Percentiles rank a stretch among this genome's conserved stretches.
Evolutionary conservation across 768 basidiomycete species (phyloP).

Genomic region (Gymnopilus dilepis): DNA sequence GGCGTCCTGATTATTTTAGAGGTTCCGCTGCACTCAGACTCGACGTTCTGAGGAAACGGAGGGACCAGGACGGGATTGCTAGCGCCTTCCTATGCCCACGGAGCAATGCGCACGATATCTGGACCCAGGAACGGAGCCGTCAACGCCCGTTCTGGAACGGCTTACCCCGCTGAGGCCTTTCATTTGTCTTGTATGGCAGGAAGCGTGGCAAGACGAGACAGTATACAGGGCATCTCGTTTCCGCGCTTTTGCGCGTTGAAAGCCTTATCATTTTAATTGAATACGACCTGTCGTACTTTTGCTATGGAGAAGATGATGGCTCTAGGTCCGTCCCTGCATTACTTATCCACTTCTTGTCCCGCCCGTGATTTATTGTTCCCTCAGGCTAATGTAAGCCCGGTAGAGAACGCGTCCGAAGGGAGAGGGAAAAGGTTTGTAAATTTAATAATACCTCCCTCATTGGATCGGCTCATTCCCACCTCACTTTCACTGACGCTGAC

Average conservation of each 20-base stretch:
- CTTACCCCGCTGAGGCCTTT: conserved; percentile 13
- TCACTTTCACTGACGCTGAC: neutral
- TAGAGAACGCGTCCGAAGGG: neutral
- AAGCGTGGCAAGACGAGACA: neutral
- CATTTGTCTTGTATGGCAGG: conserved; percentile 10
- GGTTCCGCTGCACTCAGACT: neutral
- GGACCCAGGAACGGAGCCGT: conserved; percentile 14
- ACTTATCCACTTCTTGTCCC: neutral
- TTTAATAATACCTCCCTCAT: conserved; percentile 4
- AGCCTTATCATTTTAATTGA: conserved; percentile 1
- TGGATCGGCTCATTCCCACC: neutral
- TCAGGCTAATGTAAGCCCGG: neutral
- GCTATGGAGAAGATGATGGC: neutral
- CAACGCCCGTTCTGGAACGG: neutral
- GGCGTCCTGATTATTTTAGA: conserved; percentile 9
- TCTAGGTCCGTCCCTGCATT: conserved; percentile 1
- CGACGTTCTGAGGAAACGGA: conserved; percentile 8
- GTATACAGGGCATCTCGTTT: neutral
- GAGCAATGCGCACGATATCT: conserved; percentile 11
- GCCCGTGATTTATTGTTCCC: conserved; percentile 4
- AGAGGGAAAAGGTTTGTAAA: neutral
- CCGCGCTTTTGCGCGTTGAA: conserved; percentile 2
- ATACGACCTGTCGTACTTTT: neutral
- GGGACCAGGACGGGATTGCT: neutral
- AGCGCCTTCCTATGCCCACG: conserved; percentile 16